Conservation (phyloP, 352 stramenopile species). For the Pythium periplocum region DNA sequence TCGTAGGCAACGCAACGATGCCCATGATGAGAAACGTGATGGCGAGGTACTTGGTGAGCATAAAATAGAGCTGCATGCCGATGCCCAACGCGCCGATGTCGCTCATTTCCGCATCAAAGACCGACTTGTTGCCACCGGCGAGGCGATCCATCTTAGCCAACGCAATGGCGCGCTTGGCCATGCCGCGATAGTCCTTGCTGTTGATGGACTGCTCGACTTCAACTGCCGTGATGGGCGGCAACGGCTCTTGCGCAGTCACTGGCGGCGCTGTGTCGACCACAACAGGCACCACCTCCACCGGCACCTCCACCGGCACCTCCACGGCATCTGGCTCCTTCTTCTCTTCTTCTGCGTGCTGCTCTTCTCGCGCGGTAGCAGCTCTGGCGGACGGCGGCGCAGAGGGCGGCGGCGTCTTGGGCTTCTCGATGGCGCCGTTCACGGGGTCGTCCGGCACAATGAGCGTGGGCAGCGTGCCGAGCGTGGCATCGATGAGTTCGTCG, state of each 20-base stretch:
- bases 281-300: not conserved
- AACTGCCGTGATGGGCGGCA: not conserved
- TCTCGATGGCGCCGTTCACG: constrained; percentile 54
- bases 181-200: constrained; percentile 45
- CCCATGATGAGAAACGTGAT: constrained; percentile 69
- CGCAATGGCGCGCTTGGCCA: constrained; percentile 42
- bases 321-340: not conserved
- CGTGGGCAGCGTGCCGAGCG: constrained; percentile 42
- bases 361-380: not conserved
- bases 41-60: constrained; percentile 73
- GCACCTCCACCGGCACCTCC: not conserved
- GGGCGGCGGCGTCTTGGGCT: constrained; percentile 38
- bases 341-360: not conserved
- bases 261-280: not conserved
- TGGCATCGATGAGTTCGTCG: constrained; percentile 13
- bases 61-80: constrained; percentile 82
- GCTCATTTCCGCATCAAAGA: constrained; percentile 52
- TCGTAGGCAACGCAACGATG: constrained; percentile 49
- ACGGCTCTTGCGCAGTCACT: not conserved
- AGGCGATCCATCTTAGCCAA: constrained; percentile 52
- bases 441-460: constrained; percentile 71
- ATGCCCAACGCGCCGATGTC: constrained; percentile 79
- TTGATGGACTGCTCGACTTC: constrained; percentile 11
- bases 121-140: constrained; percentile 53
- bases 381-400: constrained; percentile 4